A percentile compares a stretch with the other conserved stretches of the same genome.
phyloP scores from a whole-genome alignment of 106 monocot genomes.

The Acanthochlamys bracteata region DNA sequence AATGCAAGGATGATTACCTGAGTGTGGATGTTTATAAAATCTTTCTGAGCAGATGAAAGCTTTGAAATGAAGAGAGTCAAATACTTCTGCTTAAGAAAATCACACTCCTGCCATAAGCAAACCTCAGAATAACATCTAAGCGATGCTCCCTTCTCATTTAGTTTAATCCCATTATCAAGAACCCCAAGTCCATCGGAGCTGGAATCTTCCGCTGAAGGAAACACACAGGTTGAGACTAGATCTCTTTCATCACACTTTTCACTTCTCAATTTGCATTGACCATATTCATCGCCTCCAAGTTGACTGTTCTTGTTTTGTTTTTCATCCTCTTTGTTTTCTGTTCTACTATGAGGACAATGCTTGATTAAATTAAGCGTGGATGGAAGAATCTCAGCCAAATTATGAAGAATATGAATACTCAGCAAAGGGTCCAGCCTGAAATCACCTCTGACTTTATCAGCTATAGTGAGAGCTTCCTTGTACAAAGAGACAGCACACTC shows the following conservation, averaged over 20 bases:
- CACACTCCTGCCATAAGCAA: slow-evolving; percentile 59
- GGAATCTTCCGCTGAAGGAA: neutral
- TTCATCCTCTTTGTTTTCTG: slow-evolving; percentile 20
- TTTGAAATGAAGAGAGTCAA: slow-evolving; percentile 59
- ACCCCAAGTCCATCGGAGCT: neutral
- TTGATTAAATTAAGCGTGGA: slow-evolving; percentile 23
- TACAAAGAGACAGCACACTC: slow-evolving; percentile 54
- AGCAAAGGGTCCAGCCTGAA: slow-evolving; percentile 87
- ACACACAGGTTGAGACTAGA: too few species aligned
- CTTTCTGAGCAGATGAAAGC: slow-evolving; percentile 59
- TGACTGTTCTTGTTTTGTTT: slow-evolving; percentile 16
- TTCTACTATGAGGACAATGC: slow-evolving; percentile 21
- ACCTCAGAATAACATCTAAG: slow-evolving; percentile 32
- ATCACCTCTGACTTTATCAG: slow-evolving; percentile 59
- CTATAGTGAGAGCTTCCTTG: slow-evolving; percentile 62
- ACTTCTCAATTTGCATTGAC: slow-evolving; percentile 37
- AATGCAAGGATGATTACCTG: slow-evolving; percentile 36
- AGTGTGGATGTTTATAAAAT: slow-evolving; percentile 42
- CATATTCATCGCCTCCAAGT: slow-evolving; percentile 17
- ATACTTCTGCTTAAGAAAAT: slow-evolving; percentile 63
- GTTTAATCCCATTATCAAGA: slow-evolving; percentile 8
- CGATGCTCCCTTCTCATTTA: slow-evolving; percentile 19
- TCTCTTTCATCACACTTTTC: slow-evolving; percentile 27
- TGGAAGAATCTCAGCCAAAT: slow-evolving; percentile 64
- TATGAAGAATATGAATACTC: slow-evolving; percentile 87